A percentile compares a stretch with the other conserved stretches of the same genome.
Conservation (phyloP, 345 rosid genomes). For the Zanthoxylum bungeanum region DNA sequence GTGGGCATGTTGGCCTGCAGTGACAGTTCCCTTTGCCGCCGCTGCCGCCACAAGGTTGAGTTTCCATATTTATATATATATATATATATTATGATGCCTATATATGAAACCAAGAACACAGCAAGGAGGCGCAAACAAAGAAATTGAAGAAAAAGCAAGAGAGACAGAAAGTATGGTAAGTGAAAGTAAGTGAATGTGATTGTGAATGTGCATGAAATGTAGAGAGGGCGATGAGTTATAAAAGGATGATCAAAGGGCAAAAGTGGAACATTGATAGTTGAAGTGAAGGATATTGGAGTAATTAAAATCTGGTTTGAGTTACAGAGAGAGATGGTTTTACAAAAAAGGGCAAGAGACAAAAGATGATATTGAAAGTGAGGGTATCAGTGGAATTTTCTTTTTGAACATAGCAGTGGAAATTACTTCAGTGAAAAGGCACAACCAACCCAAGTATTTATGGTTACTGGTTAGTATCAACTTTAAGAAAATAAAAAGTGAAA, state of each 20-base stretch:
- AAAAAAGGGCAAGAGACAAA: constrained; percentile 78
- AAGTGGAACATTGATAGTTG: constrained; percentile 26
- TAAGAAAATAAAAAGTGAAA: background rate
- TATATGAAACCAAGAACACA: too few relatives aligned
- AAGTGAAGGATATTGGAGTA: constrained; percentile 49
- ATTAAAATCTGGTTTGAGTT: constrained; percentile 54
- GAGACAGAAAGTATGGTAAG: constrained; percentile 1
- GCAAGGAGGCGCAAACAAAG: constrained; percentile 27
- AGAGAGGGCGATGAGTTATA: constrained; percentile 13
- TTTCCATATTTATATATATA: constrained; percentile 42
- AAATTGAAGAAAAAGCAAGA: constrained; percentile 4
- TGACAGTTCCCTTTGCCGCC: constrained; percentile 48
- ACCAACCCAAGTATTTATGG: constrained; percentile 29
- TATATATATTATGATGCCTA: too few relatives aligned
- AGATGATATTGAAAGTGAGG: constrained; percentile 51
- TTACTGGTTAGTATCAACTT: constrained; percentile 9
- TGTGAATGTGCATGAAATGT: constrained; percentile 14
- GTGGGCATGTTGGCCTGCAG: constrained; percentile 84
- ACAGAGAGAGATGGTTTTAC: constrained; percentile 53
- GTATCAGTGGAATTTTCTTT: too few relatives aligned
- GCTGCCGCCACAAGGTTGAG: constrained; percentile 39
- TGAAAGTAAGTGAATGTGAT: constrained; percentile 20
- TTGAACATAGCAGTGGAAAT: too few relatives aligned
- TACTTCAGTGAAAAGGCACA: constrained; percentile 58
- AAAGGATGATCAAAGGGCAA: constrained; percentile 13